phyloP scores from a whole-genome alignment of 2,329 filamentous ascomycete genomes.

The Alternaria brassicae region DNA sequence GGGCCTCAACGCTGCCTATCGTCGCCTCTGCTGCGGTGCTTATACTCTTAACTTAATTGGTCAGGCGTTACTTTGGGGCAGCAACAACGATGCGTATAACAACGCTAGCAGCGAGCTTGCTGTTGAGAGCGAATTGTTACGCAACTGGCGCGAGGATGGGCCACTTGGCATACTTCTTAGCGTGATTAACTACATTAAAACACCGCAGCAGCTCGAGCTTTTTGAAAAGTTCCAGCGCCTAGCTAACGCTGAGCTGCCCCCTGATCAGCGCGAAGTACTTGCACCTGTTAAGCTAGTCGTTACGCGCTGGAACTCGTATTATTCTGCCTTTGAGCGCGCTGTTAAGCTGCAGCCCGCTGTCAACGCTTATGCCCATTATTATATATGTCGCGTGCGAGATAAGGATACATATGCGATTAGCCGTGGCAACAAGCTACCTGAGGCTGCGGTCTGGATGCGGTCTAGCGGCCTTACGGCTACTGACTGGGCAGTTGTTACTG shows the following conservation, averaged over 20 bases:
- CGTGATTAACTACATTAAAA: neutral
- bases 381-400: neutral
- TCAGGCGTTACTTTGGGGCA: neutral
- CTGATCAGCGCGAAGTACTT: neutral
- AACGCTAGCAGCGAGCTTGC: neutral
- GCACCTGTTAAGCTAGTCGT: neutral
- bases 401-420: neutral
- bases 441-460: neutral
- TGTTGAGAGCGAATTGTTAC: neutral
- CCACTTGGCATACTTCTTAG: neutral
- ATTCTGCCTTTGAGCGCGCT: neutral
- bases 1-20: neutral
- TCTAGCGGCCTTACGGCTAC: neutral
- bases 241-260: neutral
- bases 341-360: neutral
- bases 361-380: neutral
- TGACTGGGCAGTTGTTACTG: neutral
- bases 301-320: neutral
- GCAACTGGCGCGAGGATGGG: neutral
- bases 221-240: neutral
- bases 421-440: neutral
- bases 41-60: conserved; percentile 8
- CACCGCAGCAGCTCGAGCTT: neutral
- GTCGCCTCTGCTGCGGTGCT: conserved; percentile 4
- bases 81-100: neutral